These are phyloP conservation scores for Pyrenopolyporus hunteri DNA, from an alignment of 495 filamentous ascomycete species.

Conservation along the genomic window DNA sequence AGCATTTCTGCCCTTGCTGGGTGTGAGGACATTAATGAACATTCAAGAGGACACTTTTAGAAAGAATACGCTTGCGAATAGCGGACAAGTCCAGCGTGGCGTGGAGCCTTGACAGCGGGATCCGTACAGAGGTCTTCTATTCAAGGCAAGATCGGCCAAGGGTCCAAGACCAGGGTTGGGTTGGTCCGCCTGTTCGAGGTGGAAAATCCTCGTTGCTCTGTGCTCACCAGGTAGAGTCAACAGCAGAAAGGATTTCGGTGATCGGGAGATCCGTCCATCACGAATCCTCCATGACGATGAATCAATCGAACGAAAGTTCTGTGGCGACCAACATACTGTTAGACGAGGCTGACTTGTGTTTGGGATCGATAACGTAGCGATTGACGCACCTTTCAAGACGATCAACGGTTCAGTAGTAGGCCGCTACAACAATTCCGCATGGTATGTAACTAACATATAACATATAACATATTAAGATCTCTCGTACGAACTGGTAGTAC, in stretches of 20 bases:
- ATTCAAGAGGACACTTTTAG: conserved; percentile 14
- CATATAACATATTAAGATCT: too few species aligned
- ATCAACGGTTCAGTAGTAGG: conserved; percentile 14
- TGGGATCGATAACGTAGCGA: too few species aligned
- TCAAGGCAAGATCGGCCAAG: conserved; percentile 28
- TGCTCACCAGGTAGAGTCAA: conserved; percentile 8
- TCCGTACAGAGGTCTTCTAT: conserved; percentile 10
- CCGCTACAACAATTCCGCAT: conserved; percentile 1
- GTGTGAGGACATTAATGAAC: conserved; percentile 3
- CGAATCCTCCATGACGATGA: conserved; percentile 30
- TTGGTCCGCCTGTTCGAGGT: conserved; percentile 3
- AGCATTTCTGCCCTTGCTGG: conserved; percentile 11
- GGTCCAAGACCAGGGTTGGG: conserved; percentile 13
- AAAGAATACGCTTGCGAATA: not conserved
- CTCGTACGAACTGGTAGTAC: conserved; percentile 4
- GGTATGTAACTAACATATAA: too few species aligned
- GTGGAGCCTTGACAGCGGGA: conserved; percentile 20
- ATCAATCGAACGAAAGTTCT: conserved; percentile 5
- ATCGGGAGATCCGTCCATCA: conserved; percentile 19
- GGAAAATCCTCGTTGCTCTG: not conserved
- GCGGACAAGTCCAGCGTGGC: conserved; percentile 12
- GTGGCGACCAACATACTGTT: not conserved
- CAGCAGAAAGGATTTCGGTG: conserved; percentile 15
- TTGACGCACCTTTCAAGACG: conserved; percentile 21
- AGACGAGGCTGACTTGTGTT: conserved; percentile 9